These are phyloP conservation scores for Letharia columbiana DNA, from an alignment of 495 filamentous ascomycete species.

Conservation along the genomic window DNA sequence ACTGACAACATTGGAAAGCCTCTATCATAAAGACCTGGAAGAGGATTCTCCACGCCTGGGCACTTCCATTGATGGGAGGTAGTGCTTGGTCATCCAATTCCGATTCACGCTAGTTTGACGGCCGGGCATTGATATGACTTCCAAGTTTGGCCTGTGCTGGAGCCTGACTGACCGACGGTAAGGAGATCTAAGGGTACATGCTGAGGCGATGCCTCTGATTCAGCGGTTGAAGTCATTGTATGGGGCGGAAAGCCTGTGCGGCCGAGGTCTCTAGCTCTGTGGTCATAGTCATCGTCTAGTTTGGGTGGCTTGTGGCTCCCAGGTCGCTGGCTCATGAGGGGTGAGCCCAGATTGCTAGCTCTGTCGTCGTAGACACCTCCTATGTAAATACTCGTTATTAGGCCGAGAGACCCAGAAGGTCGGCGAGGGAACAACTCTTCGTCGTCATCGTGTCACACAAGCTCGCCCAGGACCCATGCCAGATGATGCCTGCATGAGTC, in stretches of 20 bases:
- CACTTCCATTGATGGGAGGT: slow-evolving; percentile 1
- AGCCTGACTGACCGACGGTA: not conserved
- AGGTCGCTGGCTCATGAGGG: not conserved
- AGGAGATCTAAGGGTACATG: not conserved
- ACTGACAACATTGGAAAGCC: not conserved
- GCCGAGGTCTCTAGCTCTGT: not conserved
- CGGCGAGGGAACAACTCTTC: not conserved
- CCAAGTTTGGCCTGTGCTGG: not conserved
- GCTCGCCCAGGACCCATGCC: too few species aligned
- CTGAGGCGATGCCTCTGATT: not conserved
- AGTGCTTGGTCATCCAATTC: not conserved
- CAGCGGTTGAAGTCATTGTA: not conserved
- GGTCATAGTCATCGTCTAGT: not conserved
- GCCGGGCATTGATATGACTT: not conserved
- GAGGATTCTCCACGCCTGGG: slow-evolving; percentile 4
- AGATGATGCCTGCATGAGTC: not conserved
- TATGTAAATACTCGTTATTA: not conserved
- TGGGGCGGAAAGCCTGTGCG: not conserved
- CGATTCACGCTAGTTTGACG: not conserved
- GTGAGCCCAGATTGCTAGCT: not conserved
- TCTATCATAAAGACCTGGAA: slow-evolving; percentile 6
- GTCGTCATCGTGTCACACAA: not conserved
- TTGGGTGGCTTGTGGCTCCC: not conserved
- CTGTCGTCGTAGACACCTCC: not conserved
- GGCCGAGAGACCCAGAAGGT: not conserved